Evolutionary conservation across 495 filamentous ascomycete genomes (phyloP).

Genomic region (Massariosphaeria phaeospora): DNA sequence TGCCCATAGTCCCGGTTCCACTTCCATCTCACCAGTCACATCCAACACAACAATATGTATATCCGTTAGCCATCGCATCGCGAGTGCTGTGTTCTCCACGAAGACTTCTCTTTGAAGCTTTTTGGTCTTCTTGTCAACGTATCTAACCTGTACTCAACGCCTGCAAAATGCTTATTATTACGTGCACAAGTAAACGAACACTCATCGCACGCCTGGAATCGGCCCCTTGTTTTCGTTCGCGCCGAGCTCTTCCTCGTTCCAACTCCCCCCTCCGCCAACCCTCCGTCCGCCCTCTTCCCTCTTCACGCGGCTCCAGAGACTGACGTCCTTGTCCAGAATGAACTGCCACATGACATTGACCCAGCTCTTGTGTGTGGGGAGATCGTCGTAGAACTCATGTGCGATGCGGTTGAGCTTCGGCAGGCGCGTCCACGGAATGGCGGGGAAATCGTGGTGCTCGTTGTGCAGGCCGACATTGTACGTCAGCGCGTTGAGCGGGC

Average conservation of each 20-base stretch:
- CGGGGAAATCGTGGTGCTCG: constrained; percentile 98
- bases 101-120: no score
- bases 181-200: neutral
- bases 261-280: constrained; percentile 48
- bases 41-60: no score
- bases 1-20: no score
- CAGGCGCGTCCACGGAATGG: constrained; percentile 87
- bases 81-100: no score
- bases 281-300: constrained; percentile 71
- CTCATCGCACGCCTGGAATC: constrained; percentile 36
- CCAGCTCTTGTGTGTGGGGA: constrained; percentile 88
- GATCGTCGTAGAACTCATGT: constrained; percentile 82
- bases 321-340: constrained; percentile 80
- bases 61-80: no score
- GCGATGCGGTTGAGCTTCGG: constrained; percentile 72
- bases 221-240: constrained; percentile 31
- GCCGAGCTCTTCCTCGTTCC: constrained; percentile 53
- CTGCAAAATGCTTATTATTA: no score
- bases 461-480: constrained; percentile 98
- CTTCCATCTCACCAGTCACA: no score
- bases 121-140: no score
- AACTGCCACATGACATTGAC: constrained; percentile 91
- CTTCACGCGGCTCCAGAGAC: constrained; percentile 90
- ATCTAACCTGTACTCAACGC: no score
- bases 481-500: constrained; percentile 81